Evolutionary conservation across 345 rosid species (phyloP), one percentile per base, ranked within the genome.

Genomic region (Nephelium lappaceum): DNA sequence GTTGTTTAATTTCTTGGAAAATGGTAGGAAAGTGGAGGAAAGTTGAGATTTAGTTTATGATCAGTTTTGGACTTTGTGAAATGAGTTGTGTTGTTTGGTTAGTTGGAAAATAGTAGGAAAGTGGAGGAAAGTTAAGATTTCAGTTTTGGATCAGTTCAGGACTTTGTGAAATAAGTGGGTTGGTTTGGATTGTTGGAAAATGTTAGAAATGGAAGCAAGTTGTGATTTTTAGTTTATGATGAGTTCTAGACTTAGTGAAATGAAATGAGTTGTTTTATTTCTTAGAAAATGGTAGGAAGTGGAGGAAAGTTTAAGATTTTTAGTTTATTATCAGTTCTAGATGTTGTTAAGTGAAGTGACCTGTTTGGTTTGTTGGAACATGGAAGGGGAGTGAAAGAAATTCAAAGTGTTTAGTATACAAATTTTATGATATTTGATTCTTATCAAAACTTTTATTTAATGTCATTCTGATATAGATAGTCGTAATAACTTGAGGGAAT

Each of bases 141-240:
- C 2, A 60, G 65, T n/a, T n/a, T n/a, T 11, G 21, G 5, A 60
- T n/a, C 0, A 8, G 21, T n/a, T n/a, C 14, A 11, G 10, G 24
- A 53, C 39, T 42, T 10, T 41, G 23, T 19, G 24, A 43, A 45
- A 31, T 31, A 31, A 31, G 36, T 31, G 36, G 31, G 23, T 70
- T 75, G 45, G 45, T 25, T 67, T 62, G 64, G 31, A 57, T 67
- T 8, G 39, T 21, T 8, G 71, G n/a, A n/a, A 53, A 75, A 64
- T 27, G 53, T 25, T 16, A 31, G 25, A 49, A 45, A 15, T 42
- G 39, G 14, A 9, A 16, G 68, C 16, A 45, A 43, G 11, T 36
- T 5, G 3, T 12, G 18, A 51, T 25, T 72, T 36, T 57, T 57
- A 23, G 8, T 55, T 49, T 7, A 2, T 60, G 65, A 60, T n/a